Evolutionary conservation across 176 grass and related monocot species (phyloP).

Genomic region (Lolium multiflorum): DNA sequence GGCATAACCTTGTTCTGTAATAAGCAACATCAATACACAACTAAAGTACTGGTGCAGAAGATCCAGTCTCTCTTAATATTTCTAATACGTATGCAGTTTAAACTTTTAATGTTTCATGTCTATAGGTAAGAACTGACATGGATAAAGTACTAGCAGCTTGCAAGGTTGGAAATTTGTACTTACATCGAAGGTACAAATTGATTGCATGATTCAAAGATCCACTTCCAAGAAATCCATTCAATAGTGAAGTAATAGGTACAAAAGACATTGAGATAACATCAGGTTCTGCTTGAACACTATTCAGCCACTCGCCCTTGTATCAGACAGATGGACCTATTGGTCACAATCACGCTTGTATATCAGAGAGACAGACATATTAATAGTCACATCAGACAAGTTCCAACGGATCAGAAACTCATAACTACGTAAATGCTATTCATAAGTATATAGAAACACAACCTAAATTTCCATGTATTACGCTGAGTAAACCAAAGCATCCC

Average conservation of each 20-base stretch:
- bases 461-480: no score
- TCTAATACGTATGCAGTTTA: conserved; percentile 22
- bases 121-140: not conserved
- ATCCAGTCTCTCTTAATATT: conserved; percentile 22
- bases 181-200: conserved; percentile 41
- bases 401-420: no score
- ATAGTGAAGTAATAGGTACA: conserved; percentile 94
- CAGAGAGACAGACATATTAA: no score
- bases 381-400: no score
- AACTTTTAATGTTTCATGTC: not conserved
- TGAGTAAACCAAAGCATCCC: no score
- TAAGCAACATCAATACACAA: not conserved
- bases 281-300: conserved; percentile 76
- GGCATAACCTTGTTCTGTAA: no score
- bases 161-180: conserved; percentile 43
- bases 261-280: conserved; percentile 97
- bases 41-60: not conserved
- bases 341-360: no score
- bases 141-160: not conserved
- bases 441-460: no score
- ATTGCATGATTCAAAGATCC: conserved; percentile 96
- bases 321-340: no score
- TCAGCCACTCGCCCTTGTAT: conserved; percentile 62
- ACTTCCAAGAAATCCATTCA: conserved; percentile 95
- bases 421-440: no score